These are phyloP conservation scores for Helminthosporium solani DNA, from an alignment of 2,329 filamentous ascomycete genomes.

Conservation along the genomic window DNA sequence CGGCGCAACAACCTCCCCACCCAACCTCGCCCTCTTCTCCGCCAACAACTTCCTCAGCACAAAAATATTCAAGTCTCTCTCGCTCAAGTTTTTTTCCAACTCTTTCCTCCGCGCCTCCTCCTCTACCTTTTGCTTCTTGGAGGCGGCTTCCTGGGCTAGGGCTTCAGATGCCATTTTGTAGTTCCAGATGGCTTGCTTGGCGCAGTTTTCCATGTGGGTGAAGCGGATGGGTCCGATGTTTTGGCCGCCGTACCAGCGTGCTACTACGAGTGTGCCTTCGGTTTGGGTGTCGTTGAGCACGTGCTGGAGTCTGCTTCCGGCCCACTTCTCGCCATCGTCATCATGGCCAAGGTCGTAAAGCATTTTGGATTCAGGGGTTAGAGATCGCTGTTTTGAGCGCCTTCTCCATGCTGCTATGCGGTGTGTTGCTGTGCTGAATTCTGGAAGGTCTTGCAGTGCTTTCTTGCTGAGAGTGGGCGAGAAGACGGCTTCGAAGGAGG, in stretches of 20 bases:
- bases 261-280: constrained; percentile 53
- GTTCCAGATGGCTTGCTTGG: constrained; percentile 49
- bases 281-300: constrained; percentile 49
- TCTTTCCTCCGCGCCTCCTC: constrained; percentile 39
- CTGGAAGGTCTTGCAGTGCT: constrained; percentile 46
- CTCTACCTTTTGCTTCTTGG: constrained; percentile 41
- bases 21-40: constrained; percentile 43
- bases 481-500: constrained; percentile 53
- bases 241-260: constrained; percentile 56
- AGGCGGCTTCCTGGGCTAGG: constrained; percentile 35
- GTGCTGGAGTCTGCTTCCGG: constrained; percentile 49
- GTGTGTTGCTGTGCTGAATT: constrained; percentile 51
- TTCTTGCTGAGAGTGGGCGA: constrained; percentile 46
- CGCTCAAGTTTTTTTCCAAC: constrained; percentile 38
- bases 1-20: constrained; percentile 22
- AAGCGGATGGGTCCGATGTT: constrained; percentile 56
- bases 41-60: constrained; percentile 49
- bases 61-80: constrained; percentile 51
- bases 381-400: constrained; percentile 49
- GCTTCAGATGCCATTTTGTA: constrained; percentile 40
- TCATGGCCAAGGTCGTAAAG: constrained; percentile 50
- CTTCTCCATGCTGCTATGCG: constrained; percentile 54
- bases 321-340: constrained; percentile 57
- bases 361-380: constrained; percentile 39
- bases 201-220: constrained; percentile 53